These are phyloP conservation scores for Oryza glumipatula DNA, from an alignment of 176 grass and related monocot species.

Conservation along the genomic window DNA sequence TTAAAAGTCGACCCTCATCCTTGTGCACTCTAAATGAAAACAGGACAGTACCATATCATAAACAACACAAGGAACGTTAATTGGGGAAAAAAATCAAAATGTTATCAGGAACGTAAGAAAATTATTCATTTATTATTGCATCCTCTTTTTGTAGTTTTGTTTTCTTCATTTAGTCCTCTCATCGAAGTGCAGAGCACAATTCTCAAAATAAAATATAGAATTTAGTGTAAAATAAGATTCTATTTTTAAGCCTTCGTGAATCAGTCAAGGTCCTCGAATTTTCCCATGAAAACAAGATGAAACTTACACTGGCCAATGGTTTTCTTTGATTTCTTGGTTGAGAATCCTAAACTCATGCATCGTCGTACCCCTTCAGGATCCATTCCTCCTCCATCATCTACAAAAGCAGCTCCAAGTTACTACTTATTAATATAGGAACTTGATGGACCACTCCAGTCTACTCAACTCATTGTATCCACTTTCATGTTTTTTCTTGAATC, in stretches of 20 bases:
- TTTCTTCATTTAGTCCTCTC: conserved; percentile 13
- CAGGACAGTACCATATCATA: conserved; percentile 7
- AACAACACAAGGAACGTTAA: not conserved
- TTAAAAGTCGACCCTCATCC: not conserved
- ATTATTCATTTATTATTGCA: not conserved
- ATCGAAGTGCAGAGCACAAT: conserved; percentile 1
- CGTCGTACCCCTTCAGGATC: conserved; percentile 83
- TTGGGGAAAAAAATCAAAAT: not conserved
- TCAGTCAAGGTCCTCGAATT: conserved; percentile 19
- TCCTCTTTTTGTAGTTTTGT: not conserved
- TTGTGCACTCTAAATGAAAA: not conserved
- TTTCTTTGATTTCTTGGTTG: conserved; percentile 93
- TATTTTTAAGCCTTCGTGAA: conserved; percentile 9
- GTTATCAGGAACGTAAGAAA: not conserved
- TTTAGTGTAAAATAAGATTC: not conserved
- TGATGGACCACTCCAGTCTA: not conserved
- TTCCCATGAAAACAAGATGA: conserved; percentile 23
- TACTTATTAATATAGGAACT: not conserved
- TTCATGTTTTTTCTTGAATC: not conserved
- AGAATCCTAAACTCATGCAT: conserved; percentile 98
- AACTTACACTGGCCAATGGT: conserved; percentile 92
- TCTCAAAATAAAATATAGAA: not conserved
- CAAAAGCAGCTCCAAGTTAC: conserved; percentile 24
- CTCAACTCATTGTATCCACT: conserved; percentile 13
- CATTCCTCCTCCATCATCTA: conserved; percentile 98